Conservation (phyloP, 2,329 filamentous ascomycete genomes). For the Pleomassaria siparia region DNA sequence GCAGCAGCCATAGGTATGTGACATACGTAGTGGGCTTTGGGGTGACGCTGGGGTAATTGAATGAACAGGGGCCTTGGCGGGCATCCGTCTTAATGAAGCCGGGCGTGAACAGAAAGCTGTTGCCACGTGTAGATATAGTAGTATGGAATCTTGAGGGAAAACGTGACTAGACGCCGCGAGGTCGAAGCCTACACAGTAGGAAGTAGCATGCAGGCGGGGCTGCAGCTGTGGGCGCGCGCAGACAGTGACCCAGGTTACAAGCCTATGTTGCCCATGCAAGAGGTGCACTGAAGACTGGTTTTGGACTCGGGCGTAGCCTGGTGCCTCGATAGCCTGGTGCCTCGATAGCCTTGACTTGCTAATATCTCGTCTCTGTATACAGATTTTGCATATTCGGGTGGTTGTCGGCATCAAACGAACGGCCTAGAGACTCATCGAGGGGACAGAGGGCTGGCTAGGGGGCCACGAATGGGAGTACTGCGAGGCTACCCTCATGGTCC, state of each 20-base stretch:
- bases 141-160: constrained; percentile 10
- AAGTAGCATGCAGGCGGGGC: constrained; percentile 17
- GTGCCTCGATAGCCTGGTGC: too few relatives aligned
- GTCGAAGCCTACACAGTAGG: too few relatives aligned
- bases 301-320: too few relatives aligned
- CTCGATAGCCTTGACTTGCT: too few relatives aligned
- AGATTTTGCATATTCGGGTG: too few relatives aligned
- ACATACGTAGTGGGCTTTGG: constrained; percentile 15
- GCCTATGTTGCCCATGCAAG: constrained; percentile 1
- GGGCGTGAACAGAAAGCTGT: constrained; percentile 7
- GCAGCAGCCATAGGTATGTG: constrained; percentile 14
- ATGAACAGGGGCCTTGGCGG: constrained; percentile 27
- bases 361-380: too few relatives aligned
- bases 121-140: constrained; percentile 28
- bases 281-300: too few relatives aligned
- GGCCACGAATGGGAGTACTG: background rate
- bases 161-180: constrained; percentile 11
- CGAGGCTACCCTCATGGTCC: too few relatives aligned
- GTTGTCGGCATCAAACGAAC: too few relatives aligned
- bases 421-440: too few relatives aligned
- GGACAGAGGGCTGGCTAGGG: background rate
- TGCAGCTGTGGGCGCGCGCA: constrained; percentile 11
- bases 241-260: constrained; percentile 12
- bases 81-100: constrained; percentile 12
- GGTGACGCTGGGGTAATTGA: constrained; percentile 14